Conservation (phyloP, 2,329 filamentous ascomycete genomes). For the Pseudonectria buxi region DNA sequence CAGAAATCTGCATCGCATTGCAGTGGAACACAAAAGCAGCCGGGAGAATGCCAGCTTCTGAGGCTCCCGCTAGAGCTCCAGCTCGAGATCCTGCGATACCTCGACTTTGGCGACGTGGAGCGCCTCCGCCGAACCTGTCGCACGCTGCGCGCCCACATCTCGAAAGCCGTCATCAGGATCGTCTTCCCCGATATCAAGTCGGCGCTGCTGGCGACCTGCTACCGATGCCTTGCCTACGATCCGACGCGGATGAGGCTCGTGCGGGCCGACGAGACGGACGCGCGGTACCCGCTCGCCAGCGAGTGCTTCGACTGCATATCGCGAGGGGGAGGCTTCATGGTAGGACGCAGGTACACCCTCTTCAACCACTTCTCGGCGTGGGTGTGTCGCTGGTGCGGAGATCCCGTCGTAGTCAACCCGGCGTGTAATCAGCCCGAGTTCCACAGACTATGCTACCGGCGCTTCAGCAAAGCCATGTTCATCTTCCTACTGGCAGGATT, state of each 20-base stretch:
- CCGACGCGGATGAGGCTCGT: constrained; percentile 26
- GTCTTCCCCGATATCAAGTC: constrained; percentile 29
- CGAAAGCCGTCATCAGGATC: constrained; percentile 26
- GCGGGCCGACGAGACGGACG: constrained; percentile 21
- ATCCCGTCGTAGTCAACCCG: constrained; percentile 26
- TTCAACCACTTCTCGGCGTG: constrained; percentile 29
- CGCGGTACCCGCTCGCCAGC: constrained; percentile 32
- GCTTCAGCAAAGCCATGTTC: constrained; percentile 31
- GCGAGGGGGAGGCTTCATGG: constrained; percentile 26
- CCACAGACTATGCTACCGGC: constrained; percentile 32
- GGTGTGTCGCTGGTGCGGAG: constrained; percentile 40
- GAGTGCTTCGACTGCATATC: constrained; percentile 35
- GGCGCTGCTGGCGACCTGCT: constrained; percentile 33
- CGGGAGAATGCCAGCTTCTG: constrained; percentile 24
- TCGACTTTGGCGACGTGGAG: constrained; percentile 38
- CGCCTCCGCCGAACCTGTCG: constrained; percentile 35
- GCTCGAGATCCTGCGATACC: constrained; percentile 32
- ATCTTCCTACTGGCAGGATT: constrained; percentile 33
- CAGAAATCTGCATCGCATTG: too few relatives aligned
- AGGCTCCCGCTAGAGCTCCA: constrained; percentile 37
- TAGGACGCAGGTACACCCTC: constrained; percentile 32
- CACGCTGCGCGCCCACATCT: constrained; percentile 29
- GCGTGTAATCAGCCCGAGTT: constrained; percentile 33
- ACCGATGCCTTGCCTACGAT: constrained; percentile 31
- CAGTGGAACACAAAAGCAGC: too few relatives aligned